phyloP scores from a whole-genome alignment of 2,329 filamentous ascomycete species.

The Xylariales sp. region DNA sequence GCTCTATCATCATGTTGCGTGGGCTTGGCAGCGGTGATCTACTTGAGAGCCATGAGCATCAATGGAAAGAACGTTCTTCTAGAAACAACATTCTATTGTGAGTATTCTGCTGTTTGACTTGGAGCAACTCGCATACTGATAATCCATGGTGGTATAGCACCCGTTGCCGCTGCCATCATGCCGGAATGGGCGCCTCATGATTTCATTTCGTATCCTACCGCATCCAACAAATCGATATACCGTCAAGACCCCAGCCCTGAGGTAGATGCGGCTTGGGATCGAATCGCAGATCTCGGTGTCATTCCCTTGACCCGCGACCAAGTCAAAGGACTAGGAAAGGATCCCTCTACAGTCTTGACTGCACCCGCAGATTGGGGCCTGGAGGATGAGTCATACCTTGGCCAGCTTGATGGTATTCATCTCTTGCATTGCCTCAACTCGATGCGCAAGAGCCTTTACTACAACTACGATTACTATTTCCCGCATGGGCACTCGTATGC shows the following conservation, averaged over 20 bases:
- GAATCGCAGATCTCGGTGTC: neutral
- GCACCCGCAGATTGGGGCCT: neutral
- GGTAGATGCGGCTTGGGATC: constrained; percentile 9
- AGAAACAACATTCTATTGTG: too few relatives aligned
- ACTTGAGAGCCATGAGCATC: too few relatives aligned
- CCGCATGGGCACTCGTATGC: constrained; percentile 1
- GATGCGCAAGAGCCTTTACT: constrained; percentile 6
- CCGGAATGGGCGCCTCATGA: too few relatives aligned
- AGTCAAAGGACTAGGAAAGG: constrained; percentile 3
- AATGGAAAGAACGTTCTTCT: too few relatives aligned
- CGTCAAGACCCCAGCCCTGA: constrained; percentile 5
- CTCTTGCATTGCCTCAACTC: constrained; percentile 11
- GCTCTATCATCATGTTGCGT: too few relatives aligned
- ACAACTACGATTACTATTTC: constrained; percentile 10
- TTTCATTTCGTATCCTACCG: too few relatives aligned
- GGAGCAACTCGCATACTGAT: too few relatives aligned
- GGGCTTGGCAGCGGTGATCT: too few relatives aligned
- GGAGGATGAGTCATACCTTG: constrained; percentile 3
- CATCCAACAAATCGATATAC: too few relatives aligned
- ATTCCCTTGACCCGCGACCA: constrained; percentile 4
- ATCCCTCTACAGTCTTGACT: constrained; percentile 1
- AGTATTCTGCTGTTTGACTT: too few relatives aligned
- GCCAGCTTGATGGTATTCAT: constrained; percentile 8
- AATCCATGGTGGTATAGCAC: too few relatives aligned
- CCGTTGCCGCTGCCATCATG: too few relatives aligned